Evolutionary conservation across 2,329 filamentous ascomycete species (phyloP).

Genomic region (Epichloe sylvatica): DNA sequence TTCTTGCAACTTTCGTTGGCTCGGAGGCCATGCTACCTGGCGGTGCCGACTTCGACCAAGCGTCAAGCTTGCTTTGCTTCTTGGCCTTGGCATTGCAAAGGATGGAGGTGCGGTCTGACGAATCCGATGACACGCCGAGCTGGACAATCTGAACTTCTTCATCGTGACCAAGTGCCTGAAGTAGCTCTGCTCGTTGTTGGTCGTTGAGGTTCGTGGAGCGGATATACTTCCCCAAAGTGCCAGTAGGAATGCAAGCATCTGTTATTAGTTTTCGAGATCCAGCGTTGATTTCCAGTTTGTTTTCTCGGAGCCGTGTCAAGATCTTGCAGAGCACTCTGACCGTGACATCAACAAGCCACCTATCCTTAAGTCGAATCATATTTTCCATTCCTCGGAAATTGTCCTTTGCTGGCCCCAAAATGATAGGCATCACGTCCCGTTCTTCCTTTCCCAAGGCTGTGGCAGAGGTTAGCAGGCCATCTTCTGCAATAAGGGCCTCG

Average conservation of each 20-base stretch:
- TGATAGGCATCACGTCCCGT: conserved; percentile 25
- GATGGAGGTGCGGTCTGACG: conserved; percentile 9
- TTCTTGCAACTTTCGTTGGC: conserved; percentile 15
- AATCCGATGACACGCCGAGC: conserved; percentile 19
- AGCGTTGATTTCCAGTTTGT: conserved; percentile 54
- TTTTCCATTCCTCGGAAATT: conserved; percentile 58
- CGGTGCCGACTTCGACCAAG: conserved; percentile 42
- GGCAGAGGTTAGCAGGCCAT: conserved; percentile 66
- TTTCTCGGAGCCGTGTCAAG: conserved; percentile 64
- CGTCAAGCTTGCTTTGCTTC: conserved; percentile 47
- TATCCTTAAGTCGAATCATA: conserved; percentile 82
- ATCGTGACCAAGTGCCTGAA: conserved; percentile 46
- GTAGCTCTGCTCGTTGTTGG: conserved; percentile 73
- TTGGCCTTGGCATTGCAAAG: conserved; percentile 26
- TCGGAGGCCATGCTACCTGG: conserved; percentile 12
- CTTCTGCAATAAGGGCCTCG: conserved; percentile 70
- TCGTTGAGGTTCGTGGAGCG: conserved; percentile 67
- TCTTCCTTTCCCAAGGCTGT: conserved; percentile 22
- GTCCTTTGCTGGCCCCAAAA: conserved; percentile 26
- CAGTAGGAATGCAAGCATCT: conserved; percentile 49
- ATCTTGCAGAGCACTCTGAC: conserved; percentile 76
- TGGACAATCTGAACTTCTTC: conserved; percentile 38
- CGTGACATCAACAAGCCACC: conserved; percentile 69
- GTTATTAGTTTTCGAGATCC: conserved; percentile 47
- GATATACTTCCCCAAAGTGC: conserved; percentile 36